Conservation (phyloP, 1,284 basidiomycete genomes). For the Puccinia triticina region DNA sequence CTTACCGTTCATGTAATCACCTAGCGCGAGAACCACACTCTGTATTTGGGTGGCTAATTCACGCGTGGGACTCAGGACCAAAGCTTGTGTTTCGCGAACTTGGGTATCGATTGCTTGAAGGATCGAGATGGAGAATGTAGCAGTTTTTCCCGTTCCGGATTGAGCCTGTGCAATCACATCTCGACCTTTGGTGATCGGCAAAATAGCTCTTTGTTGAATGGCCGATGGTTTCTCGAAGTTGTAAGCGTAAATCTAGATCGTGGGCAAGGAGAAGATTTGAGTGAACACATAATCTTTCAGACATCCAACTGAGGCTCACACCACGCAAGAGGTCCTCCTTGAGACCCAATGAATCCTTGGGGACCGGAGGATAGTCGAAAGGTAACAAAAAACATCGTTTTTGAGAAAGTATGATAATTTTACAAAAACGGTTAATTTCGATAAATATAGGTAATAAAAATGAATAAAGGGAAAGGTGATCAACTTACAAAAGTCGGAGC, state of each 20-base stretch:
- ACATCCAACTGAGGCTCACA: constrained; percentile 8
- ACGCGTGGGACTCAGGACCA: constrained; percentile 57
- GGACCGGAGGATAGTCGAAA: not conserved
- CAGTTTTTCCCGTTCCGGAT: constrained; percentile 58
- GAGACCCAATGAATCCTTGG: constrained; percentile 67
- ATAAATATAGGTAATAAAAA: not conserved
- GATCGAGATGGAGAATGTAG: constrained; percentile 57
- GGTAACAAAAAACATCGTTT: not conserved
- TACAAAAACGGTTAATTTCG: too few species aligned
- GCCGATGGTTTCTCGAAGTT: constrained; percentile 60
- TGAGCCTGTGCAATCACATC: constrained; percentile 59
- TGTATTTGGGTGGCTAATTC: constrained; percentile 58
- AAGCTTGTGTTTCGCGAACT: constrained; percentile 56
- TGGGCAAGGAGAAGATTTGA: not conserved
- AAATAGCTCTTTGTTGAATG: constrained; percentile 60
- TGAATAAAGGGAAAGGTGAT: not conserved
- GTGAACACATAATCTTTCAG: not conserved
- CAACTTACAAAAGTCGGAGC: constrained; percentile 47
- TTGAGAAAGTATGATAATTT: not conserved
- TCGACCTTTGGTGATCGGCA: constrained; percentile 58
- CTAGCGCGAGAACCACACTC: constrained; percentile 57
- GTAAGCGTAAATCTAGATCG: constrained; percentile 38
- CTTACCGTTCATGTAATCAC: constrained; percentile 57
- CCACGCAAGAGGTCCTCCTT: constrained; percentile 95
- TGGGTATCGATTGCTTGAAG: constrained; percentile 58